Conservation (phyloP, 2,329 filamentous ascomycete genomes). For the Claviceps sp. region DNA sequence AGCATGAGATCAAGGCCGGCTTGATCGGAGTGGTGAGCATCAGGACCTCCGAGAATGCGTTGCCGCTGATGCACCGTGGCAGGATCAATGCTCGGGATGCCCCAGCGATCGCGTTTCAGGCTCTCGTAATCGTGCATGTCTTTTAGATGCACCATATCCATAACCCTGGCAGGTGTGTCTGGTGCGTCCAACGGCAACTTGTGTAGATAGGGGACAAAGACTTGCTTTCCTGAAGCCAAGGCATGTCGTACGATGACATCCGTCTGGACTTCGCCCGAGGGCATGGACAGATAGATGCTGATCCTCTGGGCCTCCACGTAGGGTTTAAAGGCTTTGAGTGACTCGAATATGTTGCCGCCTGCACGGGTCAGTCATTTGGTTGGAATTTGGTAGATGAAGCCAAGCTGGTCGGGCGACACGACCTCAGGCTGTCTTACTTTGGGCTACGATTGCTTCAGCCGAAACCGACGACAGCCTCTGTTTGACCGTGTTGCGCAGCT, state of each 20-base stretch:
- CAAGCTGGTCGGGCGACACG: neutral
- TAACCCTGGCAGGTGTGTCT: slow-evolving; percentile 51
- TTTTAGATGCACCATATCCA: slow-evolving; percentile 85
- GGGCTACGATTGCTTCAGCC: slow-evolving; percentile 46
- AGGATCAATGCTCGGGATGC: slow-evolving; percentile 72
- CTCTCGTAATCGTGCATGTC: slow-evolving; percentile 65
- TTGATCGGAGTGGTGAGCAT: slow-evolving; percentile 25
- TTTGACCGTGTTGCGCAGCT: slow-evolving; percentile 60
- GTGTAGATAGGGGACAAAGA: slow-evolving; percentile 87
- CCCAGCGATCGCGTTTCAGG: slow-evolving; percentile 72
- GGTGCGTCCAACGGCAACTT: slow-evolving; percentile 34
- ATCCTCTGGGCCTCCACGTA: slow-evolving; percentile 65
- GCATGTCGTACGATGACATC: slow-evolving; percentile 71
- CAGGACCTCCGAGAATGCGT: slow-evolving; percentile 58
- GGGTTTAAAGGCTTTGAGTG: slow-evolving; percentile 53
- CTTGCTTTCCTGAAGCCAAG: slow-evolving; percentile 61
- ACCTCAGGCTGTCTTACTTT: slow-evolving; percentile 45
- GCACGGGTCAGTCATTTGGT: slow-evolving; percentile 12
- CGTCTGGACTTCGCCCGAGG: slow-evolving; percentile 73
- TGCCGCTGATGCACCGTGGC: slow-evolving; percentile 51
- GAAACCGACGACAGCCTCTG: slow-evolving; percentile 47
- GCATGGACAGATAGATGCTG: slow-evolving; percentile 91
- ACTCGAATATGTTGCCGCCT: slow-evolving; percentile 54
- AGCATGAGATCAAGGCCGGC: slow-evolving; percentile 69
- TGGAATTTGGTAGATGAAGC: neutral